Evolutionary conservation across 345 rosid species (phyloP).

Genomic region (Capsella bursapastoris): DNA sequence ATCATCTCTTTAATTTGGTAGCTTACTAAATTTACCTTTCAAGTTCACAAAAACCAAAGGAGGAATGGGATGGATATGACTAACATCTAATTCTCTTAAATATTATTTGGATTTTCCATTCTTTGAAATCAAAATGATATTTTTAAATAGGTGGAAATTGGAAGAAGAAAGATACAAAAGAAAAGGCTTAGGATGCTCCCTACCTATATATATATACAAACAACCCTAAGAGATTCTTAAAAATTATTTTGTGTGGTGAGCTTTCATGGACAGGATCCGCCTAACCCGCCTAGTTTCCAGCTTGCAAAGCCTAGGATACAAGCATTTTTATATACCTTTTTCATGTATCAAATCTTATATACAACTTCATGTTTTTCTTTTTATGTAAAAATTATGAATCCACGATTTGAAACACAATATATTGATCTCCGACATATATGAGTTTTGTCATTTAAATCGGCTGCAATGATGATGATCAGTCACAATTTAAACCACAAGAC

Average conservation of each 20-base stretch:
- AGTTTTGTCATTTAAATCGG: background rate
- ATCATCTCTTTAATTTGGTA: constrained; percentile 17
- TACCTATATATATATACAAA: constrained; percentile 41
- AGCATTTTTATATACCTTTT: background rate
- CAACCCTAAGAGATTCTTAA: constrained; percentile 44
- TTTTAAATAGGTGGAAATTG: constrained; percentile 22
- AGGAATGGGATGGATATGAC: constrained; percentile 17
- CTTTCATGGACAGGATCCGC: constrained; percentile 68
- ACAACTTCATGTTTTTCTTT: background rate
- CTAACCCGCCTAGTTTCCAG: constrained; percentile 73
- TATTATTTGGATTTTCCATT: background rate
- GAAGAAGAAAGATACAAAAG: constrained; percentile 41
- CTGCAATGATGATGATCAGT: background rate
- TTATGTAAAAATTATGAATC: background rate
- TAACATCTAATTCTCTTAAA: background rate
- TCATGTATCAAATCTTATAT: background rate
- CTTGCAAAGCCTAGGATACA: constrained; percentile 48
- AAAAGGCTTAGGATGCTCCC: constrained; percentile 46
- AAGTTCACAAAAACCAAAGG: constrained; percentile 8
- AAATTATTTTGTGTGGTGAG: constrained; percentile 40
- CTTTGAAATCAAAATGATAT: background rate
- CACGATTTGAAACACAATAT: background rate
- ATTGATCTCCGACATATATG: background rate
- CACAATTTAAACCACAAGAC: background rate
- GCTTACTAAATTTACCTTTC: background rate